Conservation (phyloP, 2,329 filamentous ascomycete genomes). For the Macrophomina tecta region DNA sequence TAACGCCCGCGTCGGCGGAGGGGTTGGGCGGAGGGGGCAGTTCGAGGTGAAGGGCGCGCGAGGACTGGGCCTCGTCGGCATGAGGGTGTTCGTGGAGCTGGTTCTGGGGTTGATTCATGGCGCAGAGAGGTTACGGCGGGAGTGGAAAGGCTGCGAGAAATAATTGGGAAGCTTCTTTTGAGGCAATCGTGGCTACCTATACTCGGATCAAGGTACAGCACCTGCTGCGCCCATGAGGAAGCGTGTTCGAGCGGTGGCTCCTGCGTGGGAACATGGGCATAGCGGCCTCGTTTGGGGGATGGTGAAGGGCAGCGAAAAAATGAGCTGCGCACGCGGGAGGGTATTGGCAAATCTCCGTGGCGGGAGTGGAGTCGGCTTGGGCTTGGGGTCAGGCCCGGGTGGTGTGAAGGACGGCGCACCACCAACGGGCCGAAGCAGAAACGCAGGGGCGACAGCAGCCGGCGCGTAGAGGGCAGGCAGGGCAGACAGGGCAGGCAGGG, state of each 20-base stretch:
- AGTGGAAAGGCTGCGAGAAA: no score
- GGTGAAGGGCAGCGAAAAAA: conserved; percentile 23
- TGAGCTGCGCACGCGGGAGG: conserved; percentile 10
- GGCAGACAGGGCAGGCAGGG: neutral
- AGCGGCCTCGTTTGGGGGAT: neutral
- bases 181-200: conserved; percentile 19
- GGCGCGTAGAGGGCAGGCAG: neutral
- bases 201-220: conserved; percentile 22
- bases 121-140: neutral
- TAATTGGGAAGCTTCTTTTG: neutral
- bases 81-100: neutral
- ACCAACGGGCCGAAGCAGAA: conserved; percentile 18
- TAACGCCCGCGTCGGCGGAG: conserved; percentile 47
- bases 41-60: conserved; percentile 2
- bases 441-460: conserved; percentile 11
- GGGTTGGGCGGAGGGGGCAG: conserved; percentile 47
- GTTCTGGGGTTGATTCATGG: conserved; percentile 9
- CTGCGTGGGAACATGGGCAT: conserved; percentile 24
- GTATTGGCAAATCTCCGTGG: conserved; percentile 23
- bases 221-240: conserved; percentile 23
- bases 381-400: conserved; percentile 19
- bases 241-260: conserved; percentile 22
- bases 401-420: conserved; percentile 26
- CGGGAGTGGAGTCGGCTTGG: conserved; percentile 24
- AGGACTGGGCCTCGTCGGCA: conserved; percentile 8